A percentile compares a stretch with the other conserved stretches of the same genome.
These are phyloP conservation scores for Asterochloris sp. DNA, from an alignment of 139 green algal genomes.

Conservation along the genomic window DNA sequence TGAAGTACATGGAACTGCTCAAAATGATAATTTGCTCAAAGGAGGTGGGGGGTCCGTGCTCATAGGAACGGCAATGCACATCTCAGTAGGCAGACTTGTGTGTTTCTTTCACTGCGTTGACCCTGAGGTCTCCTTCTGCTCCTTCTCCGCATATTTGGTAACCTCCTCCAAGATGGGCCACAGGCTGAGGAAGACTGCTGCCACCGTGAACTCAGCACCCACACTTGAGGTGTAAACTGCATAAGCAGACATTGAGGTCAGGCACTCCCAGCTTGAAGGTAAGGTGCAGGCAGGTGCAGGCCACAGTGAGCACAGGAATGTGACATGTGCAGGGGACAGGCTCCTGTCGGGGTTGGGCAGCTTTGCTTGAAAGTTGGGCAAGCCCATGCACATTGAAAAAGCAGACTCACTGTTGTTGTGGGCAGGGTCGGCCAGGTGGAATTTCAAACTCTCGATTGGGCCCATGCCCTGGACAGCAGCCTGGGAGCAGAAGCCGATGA, in stretches of 20 bases:
- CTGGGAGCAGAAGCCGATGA: slow-evolving; percentile 84
- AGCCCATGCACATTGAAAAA: not conserved
- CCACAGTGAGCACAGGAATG: not conserved
- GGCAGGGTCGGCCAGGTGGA: slow-evolving; percentile 78
- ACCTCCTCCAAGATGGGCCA: slow-evolving; percentile 76
- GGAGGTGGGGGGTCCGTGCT: too few species aligned
- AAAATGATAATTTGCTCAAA: too few species aligned
- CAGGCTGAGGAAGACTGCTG: slow-evolving; percentile 62
- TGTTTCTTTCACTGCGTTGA: too few species aligned
- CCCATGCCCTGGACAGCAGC: slow-evolving; percentile 70
- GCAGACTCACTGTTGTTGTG: slow-evolving; percentile 82
- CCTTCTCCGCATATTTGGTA: slow-evolving; percentile 41
- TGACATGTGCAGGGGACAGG: too few species aligned
- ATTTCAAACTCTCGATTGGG: slow-evolving; percentile 78
- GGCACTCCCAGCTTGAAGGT: not conserved
- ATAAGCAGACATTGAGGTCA: not conserved
- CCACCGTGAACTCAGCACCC: slow-evolving; percentile 65
- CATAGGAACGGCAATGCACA: too few species aligned
- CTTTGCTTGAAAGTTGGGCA: not conserved
- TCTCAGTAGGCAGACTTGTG: too few species aligned
- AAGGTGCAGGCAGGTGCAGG: not conserved
- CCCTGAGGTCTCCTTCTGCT: slow-evolving; percentile 30
- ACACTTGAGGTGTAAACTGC: slow-evolving; percentile 82
- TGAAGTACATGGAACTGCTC: too few species aligned
- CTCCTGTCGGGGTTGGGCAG: not conserved